Base-by-base conservation (phyloP, 2,329 filamentous ascomycete genomes). In the Botrytis elliptica region DNA sequence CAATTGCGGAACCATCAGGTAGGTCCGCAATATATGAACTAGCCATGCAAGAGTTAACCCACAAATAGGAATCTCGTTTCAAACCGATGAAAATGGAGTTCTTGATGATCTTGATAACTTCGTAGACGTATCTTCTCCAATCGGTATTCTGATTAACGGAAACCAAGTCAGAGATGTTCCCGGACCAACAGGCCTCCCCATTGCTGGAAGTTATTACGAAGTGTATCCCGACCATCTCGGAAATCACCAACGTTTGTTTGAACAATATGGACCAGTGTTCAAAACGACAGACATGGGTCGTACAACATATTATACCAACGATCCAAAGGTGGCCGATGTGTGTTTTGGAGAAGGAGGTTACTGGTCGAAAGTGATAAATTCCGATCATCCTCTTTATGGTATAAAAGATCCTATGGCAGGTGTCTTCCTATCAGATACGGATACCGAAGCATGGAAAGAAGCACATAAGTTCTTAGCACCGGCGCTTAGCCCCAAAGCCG, bases 141-240 rank as follows among this genome's bases (percentile, higher is more conserved):
- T 77, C 22, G 76, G 75, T 36, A 76, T 77, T 22, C 66, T 72
- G 20, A 64, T 77, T 38, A 75, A 77, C 63, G 76, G 76, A 20
- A 72, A 75, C 44, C 52, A 64, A 63, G 71, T 77, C 25, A 67
- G 76, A 68, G 72, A 76, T 49, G 55, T 74, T 65, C 74, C 72
- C 59, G 82, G 81, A 20, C 82, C 82, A 29, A 75, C 75, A 40
- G 80, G 81, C 14, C 77, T 83, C 10, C 82, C 83, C 0, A 78
- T 81, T 52, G 79, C 82, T 14, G 82, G 82, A 29, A 82, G 80
- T 74, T 82, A 79, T 72, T 82, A 81, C 60, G 82, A 82, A 74
- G 77, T 84, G 18, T 84, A 79, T 70, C 83, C 83, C 0, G 83
- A 84, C 75, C 83, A 83, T 75, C 77, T 84, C 20, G 83, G 83